Evolutionary conservation across 345 rosid genomes (phyloP).

Genomic region (Salix brachista): DNA sequence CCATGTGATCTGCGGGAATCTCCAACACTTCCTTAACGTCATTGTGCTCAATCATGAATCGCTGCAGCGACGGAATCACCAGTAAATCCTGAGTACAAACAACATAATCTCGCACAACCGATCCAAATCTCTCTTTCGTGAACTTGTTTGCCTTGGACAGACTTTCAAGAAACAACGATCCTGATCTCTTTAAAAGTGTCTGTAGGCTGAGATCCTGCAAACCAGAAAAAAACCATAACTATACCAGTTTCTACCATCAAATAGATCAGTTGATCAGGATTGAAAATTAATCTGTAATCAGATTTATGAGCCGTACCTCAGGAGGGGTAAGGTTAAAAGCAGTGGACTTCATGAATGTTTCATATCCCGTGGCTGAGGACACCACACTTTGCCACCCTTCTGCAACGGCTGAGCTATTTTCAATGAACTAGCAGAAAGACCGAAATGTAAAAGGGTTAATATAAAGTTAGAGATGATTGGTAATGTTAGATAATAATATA

Average conservation of each 20-base stretch:
- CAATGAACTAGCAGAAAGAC: not conserved
- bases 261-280: not conserved
- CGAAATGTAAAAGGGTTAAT: not conserved
- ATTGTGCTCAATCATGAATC: slow-evolving; percentile 26
- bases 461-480: not conserved
- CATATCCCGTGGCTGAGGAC: slow-evolving; percentile 11
- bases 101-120: slow-evolving; percentile 15
- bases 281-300: not conserved
- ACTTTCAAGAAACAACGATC: not conserved
- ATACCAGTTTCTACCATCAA: not conserved
- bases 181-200: not conserved
- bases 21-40: slow-evolving; percentile 22
- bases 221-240: not conserved
- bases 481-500: not conserved
- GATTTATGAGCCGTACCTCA: not conserved
- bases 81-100: slow-evolving; percentile 26
- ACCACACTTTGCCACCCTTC: not conserved
- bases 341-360: slow-evolving; percentile 12
- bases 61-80: slow-evolving; percentile 13
- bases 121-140: slow-evolving; percentile 3
- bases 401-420: not conserved
- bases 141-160: not conserved
- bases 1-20: slow-evolving; percentile 40
- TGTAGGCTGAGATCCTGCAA: not conserved
- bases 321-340: not conserved